phyloP scores from a whole-genome alignment of 768 basidiomycete species.

The Boletus sp. region DNA sequence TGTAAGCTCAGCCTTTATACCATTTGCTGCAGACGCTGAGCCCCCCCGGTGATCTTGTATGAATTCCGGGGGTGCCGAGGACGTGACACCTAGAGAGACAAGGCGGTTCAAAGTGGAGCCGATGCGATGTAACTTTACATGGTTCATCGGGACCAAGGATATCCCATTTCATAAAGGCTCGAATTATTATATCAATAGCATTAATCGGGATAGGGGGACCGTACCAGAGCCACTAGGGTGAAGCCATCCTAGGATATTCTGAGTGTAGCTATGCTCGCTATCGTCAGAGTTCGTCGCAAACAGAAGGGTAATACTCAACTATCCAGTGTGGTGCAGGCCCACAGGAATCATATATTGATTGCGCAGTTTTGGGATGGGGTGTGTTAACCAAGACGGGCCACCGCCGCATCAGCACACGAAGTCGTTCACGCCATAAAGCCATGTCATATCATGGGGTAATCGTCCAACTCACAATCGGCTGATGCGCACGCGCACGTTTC shows the following conservation, averaged over 20 bases:
- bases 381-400: neutral
- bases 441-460: too few relatives aligned
- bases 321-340: neutral
- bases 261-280: neutral
- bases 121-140: neutral
- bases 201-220: neutral
- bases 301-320: neutral
- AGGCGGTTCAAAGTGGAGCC: conserved; percentile 1
- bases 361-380: neutral
- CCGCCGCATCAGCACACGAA: neutral
- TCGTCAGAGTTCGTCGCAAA: neutral
- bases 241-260: neutral
- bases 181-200: neutral
- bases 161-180: neutral
- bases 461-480: neutral
- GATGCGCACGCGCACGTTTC: neutral
- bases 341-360: neutral
- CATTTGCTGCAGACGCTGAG: neutral
- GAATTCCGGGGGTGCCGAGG: neutral
- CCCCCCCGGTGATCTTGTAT: neutral
- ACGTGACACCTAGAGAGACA: neutral
- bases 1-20: conserved; percentile 13
- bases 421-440: neutral
- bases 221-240: too few relatives aligned
- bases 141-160: neutral